Base-by-base conservation (phyloP, 805 yeast genomes). In the Pichia nanzhaoensis region DNA sequence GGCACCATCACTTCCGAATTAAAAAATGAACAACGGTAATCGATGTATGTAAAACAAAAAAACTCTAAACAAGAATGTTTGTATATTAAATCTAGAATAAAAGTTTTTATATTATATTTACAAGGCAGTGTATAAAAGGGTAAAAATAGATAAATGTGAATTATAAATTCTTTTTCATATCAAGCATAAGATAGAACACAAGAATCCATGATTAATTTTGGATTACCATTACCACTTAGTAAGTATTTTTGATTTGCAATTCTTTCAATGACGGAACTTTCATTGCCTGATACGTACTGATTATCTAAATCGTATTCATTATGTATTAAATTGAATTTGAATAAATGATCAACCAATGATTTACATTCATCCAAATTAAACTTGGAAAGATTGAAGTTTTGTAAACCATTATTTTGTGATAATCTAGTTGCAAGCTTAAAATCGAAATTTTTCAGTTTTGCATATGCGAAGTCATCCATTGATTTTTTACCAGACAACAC, bases 391-490 rank as follows among this genome's bases (percentile, higher is more conserved):
- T 65, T 59, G 16, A 79, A 49, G 16, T 53, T 42, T 16, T 51
- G 38, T 27, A 60, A 52, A 3, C 61, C 63, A 34, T 53, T 55
- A 42, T 60, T 56, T 24, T 37, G 60, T 36, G 55, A 43, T 34
- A 87, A 64, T 22, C 65, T 58, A n/a, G 68, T 61, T 1, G 84
- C 80, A 27, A 84, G 63, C 3, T 60, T 63, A n/a, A 67, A 64
- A 55, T 85, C 88, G 55, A 75, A 83, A 33, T 71, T 63, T 14
- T 62, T 54, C 28, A 60, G 49, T 35, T 67, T 70, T 34, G 75
- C 66, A 61, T 85, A 88, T 0, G 99, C 99, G n/a, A 88, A 69
- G 52, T 93, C 95, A 7, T 50, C 50, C 12, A 42, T 16, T 28
- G 65, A 17, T 27, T 41, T 63, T 42, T 73, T 64, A 2, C 80